Conservation (phyloP, 2,329 filamentous ascomycete species). For the Domatiomyces catenatus region DNA sequence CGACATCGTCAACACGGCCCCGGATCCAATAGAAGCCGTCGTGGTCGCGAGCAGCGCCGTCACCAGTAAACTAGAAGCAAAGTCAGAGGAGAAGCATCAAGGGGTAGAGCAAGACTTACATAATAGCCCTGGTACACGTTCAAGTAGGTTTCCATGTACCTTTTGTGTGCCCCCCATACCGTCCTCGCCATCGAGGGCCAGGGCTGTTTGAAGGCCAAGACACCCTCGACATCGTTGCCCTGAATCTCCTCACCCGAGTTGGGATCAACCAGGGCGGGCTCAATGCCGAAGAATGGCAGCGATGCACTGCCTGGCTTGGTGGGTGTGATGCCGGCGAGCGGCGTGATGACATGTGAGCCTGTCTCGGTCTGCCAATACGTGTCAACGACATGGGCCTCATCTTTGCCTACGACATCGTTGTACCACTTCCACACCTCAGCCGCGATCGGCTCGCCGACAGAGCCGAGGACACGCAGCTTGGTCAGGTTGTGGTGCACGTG, state of each 20-base stretch:
- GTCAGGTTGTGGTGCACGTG: conserved; percentile 84
- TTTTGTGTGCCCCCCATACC: conserved; percentile 92
- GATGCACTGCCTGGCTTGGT: conserved; percentile 95
- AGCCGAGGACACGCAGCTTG: conserved; percentile 75
- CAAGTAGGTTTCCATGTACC: conserved; percentile 97
- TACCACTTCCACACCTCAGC: conserved; percentile 99
- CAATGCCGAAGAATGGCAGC: conserved; percentile 94
- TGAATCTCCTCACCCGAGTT: conserved; percentile 84
- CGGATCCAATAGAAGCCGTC: conserved; percentile 99
- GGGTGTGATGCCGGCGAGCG: conserved; percentile 79
- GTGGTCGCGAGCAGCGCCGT: conserved; percentile 88
- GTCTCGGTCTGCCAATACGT: conserved; percentile 99
- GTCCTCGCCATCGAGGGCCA: conserved; percentile 99
- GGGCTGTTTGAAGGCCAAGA: conserved; percentile 88
- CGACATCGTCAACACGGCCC: conserved; percentile 92
- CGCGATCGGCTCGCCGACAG: conserved; percentile 93
- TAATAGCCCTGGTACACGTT: conserved; percentile 98
- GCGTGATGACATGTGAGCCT: conserved; percentile 88
- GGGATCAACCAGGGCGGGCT: conserved; percentile 93
- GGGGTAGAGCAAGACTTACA: conserved; percentile 41
- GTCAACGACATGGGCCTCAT: conserved; percentile 84
- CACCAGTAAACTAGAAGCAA: conserved; percentile 37
- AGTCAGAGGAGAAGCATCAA: conserved; percentile 5
- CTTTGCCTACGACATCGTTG: conserved; percentile 84
- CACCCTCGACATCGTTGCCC: conserved; percentile 94